Base-by-base conservation (phyloP, 2,329 filamentous ascomycete species). In the Fusarium sp. region DNA sequence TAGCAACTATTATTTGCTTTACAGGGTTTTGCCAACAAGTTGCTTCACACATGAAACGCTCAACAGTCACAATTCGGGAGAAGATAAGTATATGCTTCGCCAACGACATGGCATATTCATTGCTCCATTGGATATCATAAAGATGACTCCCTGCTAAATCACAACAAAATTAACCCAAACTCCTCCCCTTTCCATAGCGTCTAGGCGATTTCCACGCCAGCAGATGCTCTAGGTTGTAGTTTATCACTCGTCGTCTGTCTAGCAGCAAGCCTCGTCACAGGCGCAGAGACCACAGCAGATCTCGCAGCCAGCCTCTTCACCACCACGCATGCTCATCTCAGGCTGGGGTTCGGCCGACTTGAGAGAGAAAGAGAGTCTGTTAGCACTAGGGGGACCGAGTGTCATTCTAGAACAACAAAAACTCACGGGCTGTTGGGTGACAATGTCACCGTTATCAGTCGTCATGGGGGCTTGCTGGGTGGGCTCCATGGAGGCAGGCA, bases 281-380 rank as follows among this genome's bases (percentile, higher is more conserved):
- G 78, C 83, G 77, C 84, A 85, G 67, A 85, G 82, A 66, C 84
- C 84, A 67, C 84, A 85, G 80, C 84, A 85, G 69, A 85, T 76
- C 75, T 85, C 84, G 66, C 84, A 85, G 40, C 84, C 84, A 38
- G 83, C 84, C 69, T 85, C 84, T 72, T 85, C 84, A 72, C 84
- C 84, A 75, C 84, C 84, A 46, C 84, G 82, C 64, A 85, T 80
- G 69, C 76, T 79, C 80, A 85, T 83, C 36, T 85, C 81, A 63
- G 83, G 83, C 67, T 84, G 82, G 61, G 84, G 84, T 74, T 85
- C 83, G 42, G 79, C 69, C 58, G 79, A 42, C 83, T 84, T 68
- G 60, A n/a, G n/a, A n/a, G n/a, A n/a, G n/a, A n/a, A n/a, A n/a
- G 60, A 58, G 29, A 58, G 42, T 9, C 0, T 11, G 49, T 74